These are phyloP conservation scores for Gastrodia elata DNA, from an alignment of 106 monocot species.

Conservation along the genomic window DNA sequence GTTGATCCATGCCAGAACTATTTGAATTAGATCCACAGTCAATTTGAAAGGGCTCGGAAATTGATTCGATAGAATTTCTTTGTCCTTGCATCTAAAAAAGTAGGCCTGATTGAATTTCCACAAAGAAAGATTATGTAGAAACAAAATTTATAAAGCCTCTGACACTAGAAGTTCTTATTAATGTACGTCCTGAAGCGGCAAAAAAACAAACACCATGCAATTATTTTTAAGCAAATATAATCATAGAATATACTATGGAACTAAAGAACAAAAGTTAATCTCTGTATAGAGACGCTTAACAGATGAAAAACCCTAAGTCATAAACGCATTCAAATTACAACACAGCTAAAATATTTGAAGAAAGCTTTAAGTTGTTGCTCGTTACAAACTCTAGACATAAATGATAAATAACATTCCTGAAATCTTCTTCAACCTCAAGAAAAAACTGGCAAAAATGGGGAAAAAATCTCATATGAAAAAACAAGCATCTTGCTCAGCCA, in stretches of 20 bases:
- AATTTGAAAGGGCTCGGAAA: slow-evolving; percentile 29
- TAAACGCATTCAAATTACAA: not conserved
- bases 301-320: not conserved
- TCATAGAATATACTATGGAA: not conserved
- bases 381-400: not conserved
- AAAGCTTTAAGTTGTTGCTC: not conserved
- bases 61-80: slow-evolving; percentile 12
- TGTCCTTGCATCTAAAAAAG: slow-evolving; percentile 18
- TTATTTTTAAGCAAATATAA: not conserved
- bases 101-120: not conserved
- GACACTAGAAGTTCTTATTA: not conserved
- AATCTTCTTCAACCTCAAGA: not conserved
- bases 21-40: slow-evolving; percentile 22
- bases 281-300: not conserved
- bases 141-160: not conserved
- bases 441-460: not conserved
- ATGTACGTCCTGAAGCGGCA: not conserved
- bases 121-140: not conserved
- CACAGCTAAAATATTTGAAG: not conserved
- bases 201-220: not conserved
- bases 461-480: not conserved
- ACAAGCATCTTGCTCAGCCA: not conserved
- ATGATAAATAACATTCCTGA: not conserved
- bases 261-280: not conserved
- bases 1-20: slow-evolving; percentile 22